These are phyloP conservation scores for Tritrichomonas foetus DNA, from an alignment of 208 protist species.

Conservation along the genomic window DNA sequence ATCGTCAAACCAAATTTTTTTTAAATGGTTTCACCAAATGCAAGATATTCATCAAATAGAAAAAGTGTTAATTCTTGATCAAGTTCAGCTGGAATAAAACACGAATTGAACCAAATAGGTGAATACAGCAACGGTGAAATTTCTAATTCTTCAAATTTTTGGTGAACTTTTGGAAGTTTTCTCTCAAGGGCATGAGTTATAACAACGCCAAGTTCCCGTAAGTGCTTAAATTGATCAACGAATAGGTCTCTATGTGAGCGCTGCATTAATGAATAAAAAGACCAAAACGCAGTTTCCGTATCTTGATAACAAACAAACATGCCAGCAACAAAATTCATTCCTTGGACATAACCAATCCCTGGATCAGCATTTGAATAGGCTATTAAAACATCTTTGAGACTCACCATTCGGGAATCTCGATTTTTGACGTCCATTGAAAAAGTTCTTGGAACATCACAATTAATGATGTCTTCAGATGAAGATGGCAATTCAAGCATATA, in stretches of 20 bases:
- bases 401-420: neutral
- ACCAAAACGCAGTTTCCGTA: neutral
- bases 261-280: slow-evolving; percentile 28
- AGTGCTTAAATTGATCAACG: neutral
- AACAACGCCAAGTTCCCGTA: neutral
- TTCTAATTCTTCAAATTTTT: neutral
- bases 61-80: neutral
- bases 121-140: neutral
- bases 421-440: neutral
- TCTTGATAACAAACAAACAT: neutral
- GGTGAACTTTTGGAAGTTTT: neutral
- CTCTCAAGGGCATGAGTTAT: neutral
- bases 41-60: slow-evolving; percentile 11
- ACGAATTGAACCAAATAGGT: neutral
- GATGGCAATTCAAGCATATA: neutral
- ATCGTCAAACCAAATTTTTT: neutral
- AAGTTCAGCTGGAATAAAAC: neutral
- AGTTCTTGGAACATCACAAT: slow-evolving; percentile 30
- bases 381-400: neutral
- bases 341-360: slow-evolving; percentile 37
- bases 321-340: slow-evolving; percentile 41
- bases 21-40: neutral
- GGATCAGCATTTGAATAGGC: slow-evolving; percentile 37
- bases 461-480: neutral
- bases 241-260: neutral